A percentile compares a stretch with the other conserved stretches of the same genome.
These are phyloP conservation scores for Alternaria triticina DNA, from an alignment of 2,329 filamentous ascomycete genomes.

Conservation along the genomic window DNA sequence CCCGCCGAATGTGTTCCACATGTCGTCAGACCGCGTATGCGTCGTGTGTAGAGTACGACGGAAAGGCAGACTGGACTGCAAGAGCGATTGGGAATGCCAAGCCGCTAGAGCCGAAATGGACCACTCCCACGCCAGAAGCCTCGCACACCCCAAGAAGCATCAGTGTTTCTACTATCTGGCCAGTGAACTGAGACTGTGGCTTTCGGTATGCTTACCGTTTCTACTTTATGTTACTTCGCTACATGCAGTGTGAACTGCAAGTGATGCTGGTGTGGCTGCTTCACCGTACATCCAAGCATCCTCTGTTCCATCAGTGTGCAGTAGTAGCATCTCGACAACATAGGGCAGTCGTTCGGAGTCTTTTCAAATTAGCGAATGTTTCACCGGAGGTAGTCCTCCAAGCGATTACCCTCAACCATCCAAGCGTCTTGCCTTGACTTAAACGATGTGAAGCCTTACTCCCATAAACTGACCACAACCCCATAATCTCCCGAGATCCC, in stretches of 20 bases:
- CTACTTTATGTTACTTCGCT: background rate
- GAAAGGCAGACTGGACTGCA: constrained; percentile 1
- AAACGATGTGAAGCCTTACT: background rate
- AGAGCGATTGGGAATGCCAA: constrained; percentile 1
- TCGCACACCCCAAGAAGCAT: background rate
- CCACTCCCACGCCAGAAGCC: background rate
- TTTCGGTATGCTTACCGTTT: background rate
- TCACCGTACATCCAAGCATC: background rate
- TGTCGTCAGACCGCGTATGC: constrained; percentile 9
- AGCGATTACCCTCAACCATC: background rate
- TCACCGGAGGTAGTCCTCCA: background rate
- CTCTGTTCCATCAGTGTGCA: background rate
- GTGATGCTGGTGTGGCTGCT: background rate
- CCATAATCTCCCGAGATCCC: background rate
- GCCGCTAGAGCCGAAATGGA: constrained; percentile 1
- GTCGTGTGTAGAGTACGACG: background rate
- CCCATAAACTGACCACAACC: background rate
- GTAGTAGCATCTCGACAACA: background rate
- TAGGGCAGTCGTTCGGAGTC: background rate
- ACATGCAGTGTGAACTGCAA: background rate
- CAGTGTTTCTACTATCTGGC: background rate
- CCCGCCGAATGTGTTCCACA: background rate
- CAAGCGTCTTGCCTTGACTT: background rate
- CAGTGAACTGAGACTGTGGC: background rate
- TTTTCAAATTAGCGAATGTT: background rate